phyloP scores from a whole-genome alignment of 1,139 yeast species.

The Nakaseomyces sp. region DNA sequence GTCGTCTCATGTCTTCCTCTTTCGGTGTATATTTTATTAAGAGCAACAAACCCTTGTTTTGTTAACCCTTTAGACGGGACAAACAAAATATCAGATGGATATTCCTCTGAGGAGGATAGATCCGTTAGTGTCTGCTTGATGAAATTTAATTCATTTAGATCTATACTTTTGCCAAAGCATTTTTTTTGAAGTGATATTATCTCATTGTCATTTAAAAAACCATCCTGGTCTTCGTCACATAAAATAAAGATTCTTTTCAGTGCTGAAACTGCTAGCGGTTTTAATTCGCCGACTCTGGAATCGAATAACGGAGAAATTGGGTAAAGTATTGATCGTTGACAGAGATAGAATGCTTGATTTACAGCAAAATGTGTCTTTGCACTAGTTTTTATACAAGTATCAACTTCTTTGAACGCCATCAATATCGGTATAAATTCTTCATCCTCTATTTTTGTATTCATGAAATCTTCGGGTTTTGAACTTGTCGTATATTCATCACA shows the following conservation, averaged over 20 bases:
- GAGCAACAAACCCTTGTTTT: conserved; percentile 61
- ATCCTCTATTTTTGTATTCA: conserved; percentile 30
- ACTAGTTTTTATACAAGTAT: conserved; percentile 80
- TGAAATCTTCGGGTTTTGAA: conserved; percentile 20
- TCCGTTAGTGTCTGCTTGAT: conserved; percentile 37
- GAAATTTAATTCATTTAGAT: conserved; percentile 42
- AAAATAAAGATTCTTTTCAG: conserved; percentile 72
- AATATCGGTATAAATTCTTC: conserved; percentile 82
- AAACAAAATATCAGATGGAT: conserved; percentile 13
- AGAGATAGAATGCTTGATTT: conserved; percentile 80
- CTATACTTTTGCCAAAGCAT: conserved; percentile 60
- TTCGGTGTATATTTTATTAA: conserved; percentile 78
- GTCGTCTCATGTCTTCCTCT: conserved; percentile 91
- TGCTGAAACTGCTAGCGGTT: conserved; percentile 70
- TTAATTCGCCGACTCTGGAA: conserved; percentile 76
- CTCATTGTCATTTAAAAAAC: conserved; percentile 62
- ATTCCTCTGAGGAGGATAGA: conserved; percentile 16
- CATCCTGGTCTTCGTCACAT: conserved; percentile 87
- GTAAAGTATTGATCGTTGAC: conserved; percentile 85
- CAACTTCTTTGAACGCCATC: conserved; percentile 88
- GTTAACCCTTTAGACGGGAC: conserved; percentile 49
- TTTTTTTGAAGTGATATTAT: conserved; percentile 58
- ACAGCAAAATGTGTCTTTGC: conserved; percentile 75
- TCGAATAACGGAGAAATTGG: conserved; percentile 93
- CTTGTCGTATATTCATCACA: conserved; percentile 40